A percentile compares a stretch with the other conserved stretches of the same genome.
phyloP scores from a whole-genome alignment of 129 eudicot species.

The Gnaphalium uliginosum region DNA sequence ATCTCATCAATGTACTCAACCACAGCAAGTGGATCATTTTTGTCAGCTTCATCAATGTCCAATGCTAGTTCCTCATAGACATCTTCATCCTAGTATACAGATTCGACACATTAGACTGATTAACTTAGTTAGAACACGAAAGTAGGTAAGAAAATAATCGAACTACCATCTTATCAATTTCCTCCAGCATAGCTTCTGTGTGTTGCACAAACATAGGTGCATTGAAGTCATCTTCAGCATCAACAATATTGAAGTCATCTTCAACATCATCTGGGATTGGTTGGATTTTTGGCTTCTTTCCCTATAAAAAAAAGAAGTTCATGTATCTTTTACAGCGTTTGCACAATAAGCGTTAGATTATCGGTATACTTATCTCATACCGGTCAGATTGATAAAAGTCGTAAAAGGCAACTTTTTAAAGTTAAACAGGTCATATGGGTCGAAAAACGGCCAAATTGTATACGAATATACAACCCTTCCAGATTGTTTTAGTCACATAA shows the following conservation, averaged over 20 bases:
- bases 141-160: background rate
- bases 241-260: conserved; percentile 47
- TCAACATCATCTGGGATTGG: conserved; percentile 24
- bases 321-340: no score
- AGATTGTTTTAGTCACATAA: background rate
- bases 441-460: background rate
- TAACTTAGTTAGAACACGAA: background rate
- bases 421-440: background rate
- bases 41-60: conserved; percentile 64
- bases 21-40: conserved; percentile 57
- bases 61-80: conserved; percentile 45
- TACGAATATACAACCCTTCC: background rate
- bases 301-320: conserved; percentile 30
- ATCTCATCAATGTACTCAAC: conserved; percentile 68
- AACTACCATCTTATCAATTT: conserved; percentile 72
- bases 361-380: background rate
- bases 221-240: conserved; percentile 53
- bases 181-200: conserved; percentile 86
- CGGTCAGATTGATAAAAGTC: background rate
- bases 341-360: background rate
- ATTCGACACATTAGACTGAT: background rate
- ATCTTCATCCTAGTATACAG: conserved; percentile 61
- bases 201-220: conserved; percentile 91
- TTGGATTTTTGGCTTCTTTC: conserved; percentile 38
- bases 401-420: no score